Evolutionary conservation across 768 basidiomycete genomes (phyloP).

Genomic region (Rhizopogon vesiculosus): DNA sequence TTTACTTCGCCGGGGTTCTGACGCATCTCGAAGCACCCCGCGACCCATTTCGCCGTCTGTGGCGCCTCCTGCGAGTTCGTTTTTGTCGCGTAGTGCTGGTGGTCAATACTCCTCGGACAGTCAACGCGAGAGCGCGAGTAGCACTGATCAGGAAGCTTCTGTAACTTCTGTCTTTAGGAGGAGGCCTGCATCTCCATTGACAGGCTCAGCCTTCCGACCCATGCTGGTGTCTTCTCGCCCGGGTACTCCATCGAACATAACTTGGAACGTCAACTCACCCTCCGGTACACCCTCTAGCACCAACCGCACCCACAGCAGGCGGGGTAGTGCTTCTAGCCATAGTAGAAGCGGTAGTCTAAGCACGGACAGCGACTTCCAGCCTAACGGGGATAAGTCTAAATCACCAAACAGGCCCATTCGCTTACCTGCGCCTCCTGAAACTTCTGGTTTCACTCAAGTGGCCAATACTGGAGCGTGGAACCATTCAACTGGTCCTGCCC

Average conservation of each 20-base stretch:
- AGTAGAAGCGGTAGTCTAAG: slow-evolving; percentile 58
- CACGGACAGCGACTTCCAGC: slow-evolving; percentile 27
- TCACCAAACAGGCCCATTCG: slow-evolving; percentile 44
- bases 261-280: slow-evolving; percentile 52
- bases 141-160: slow-evolving; percentile 36
- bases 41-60: slow-evolving; percentile 44
- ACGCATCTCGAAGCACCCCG: slow-evolving; percentile 44
- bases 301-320: slow-evolving; percentile 27
- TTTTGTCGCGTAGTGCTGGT: slow-evolving; percentile 55
- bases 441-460: slow-evolving; percentile 41
- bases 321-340: slow-evolving; percentile 32
- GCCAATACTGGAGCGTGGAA: slow-evolving; percentile 14
- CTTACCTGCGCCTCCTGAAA: slow-evolving; percentile 57
- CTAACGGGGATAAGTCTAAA: slow-evolving; percentile 31
- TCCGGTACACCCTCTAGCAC: slow-evolving; percentile 15
- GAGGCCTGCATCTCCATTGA: slow-evolving; percentile 70
- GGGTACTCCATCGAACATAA: slow-evolving; percentile 68
- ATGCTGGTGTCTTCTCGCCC: slow-evolving; percentile 49
- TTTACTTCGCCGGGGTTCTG: slow-evolving; percentile 51
- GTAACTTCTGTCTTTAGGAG: slow-evolving; percentile 51
- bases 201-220: slow-evolving; percentile 55
- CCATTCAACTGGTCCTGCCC: slow-evolving; percentile 26
- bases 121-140: slow-evolving; percentile 30
- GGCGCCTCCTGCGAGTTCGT: slow-evolving; percentile 36
- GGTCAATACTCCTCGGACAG: slow-evolving; percentile 63